Conservation (phyloP, 2,329 filamentous ascomycete species). For the Paecilomyces sp. region DNA sequence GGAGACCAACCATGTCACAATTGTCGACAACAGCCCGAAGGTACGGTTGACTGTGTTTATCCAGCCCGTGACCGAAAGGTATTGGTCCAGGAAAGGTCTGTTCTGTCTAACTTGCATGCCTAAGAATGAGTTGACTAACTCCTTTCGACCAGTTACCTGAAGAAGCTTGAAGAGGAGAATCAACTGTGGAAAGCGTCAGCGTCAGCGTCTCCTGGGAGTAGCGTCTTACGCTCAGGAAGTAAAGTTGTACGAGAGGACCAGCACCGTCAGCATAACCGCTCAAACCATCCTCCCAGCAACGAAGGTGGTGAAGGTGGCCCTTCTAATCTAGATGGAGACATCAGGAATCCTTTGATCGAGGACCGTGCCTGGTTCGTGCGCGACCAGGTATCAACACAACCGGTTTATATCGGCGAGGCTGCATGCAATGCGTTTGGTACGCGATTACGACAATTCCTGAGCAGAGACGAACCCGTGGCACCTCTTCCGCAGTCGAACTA, state of each 20-base stretch:
- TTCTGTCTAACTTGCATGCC: neutral
- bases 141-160: conserved; percentile 4
- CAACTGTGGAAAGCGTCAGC: neutral
- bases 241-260: neutral
- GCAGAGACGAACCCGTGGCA: conserved; percentile 5
- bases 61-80: conserved; percentile 8
- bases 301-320: neutral
- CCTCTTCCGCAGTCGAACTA: conserved; percentile 8
- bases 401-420: conserved; percentile 8
- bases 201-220: neutral
- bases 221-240: neutral
- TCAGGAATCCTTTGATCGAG: conserved; percentile 8
- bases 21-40: conserved; percentile 5
- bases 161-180: conserved; percentile 5
- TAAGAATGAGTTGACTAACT: neutral
- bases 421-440: conserved; percentile 9
- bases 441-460: conserved; percentile 7
- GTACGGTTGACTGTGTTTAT: conserved; percentile 7
- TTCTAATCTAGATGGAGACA: conserved; percentile 4
- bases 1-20: conserved; percentile 6
- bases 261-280: neutral
- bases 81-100: conserved; percentile 3
- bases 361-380: conserved; percentile 9
- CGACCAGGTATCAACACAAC: conserved; percentile 7
- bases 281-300: neutral